A percentile compares a stretch with the other conserved stretches of the same genome.
Evolutionary conservation across 129 eudicot genomes (phyloP).

Genomic region (Artemisia annua): DNA sequence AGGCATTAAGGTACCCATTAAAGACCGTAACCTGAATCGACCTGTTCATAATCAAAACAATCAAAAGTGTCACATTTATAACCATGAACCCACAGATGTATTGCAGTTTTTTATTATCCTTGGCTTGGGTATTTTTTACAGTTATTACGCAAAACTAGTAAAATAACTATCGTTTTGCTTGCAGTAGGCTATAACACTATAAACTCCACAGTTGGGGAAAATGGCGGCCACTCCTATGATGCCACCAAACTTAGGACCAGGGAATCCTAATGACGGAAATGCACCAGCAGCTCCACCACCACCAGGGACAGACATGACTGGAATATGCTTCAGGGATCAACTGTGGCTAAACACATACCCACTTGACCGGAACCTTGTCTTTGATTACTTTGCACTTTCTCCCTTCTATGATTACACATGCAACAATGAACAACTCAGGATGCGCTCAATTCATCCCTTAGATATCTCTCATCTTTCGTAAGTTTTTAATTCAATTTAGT

Average conservation of each 20-base stretch:
- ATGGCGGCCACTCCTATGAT: slow-evolving; percentile 82
- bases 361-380: slow-evolving; percentile 78
- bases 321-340: slow-evolving; percentile 88
- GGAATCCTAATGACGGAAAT: slow-evolving; percentile 45
- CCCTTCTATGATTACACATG: slow-evolving; percentile 88
- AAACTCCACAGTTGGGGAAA: neutral
- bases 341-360: slow-evolving; percentile 85
- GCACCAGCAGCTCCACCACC: slow-evolving; percentile 52
- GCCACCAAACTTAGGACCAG: slow-evolving; percentile 44
- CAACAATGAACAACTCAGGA: slow-evolving; percentile 77
- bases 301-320: slow-evolving; percentile 93
- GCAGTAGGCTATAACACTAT: neutral
- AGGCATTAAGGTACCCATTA: too few species aligned
- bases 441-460: slow-evolving; percentile 85
- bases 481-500: slow-evolving; percentile 12
- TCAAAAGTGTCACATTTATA: too few species aligned
- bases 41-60: too few species aligned
- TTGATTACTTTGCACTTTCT: slow-evolving; percentile 87
- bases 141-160: neutral
- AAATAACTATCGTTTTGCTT: slow-evolving; percentile 1
- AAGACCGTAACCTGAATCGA: too few species aligned
- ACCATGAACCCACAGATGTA: neutral
- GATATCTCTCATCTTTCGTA: slow-evolving; percentile 82
- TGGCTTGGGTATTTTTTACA: neutral
- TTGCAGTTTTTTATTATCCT: neutral